Conservation (phyloP, 2,329 filamentous ascomycete species). For the Arthroderma sp. region DNA sequence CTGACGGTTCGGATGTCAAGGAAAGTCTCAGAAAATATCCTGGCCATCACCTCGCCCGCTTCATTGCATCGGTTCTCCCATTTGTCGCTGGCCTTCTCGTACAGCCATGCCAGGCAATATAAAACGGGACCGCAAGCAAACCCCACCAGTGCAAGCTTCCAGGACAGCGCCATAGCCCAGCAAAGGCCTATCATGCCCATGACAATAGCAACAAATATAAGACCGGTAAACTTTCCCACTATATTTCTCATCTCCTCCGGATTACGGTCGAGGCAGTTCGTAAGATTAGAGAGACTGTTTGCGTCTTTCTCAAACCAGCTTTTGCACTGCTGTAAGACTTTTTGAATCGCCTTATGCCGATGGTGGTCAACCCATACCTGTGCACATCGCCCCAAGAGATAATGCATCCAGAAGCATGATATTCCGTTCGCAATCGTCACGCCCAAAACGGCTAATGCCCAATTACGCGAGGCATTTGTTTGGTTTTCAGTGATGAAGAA, state of each 20-base stretch:
- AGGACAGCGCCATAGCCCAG: conserved; percentile 63
- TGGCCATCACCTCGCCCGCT: conserved; percentile 45
- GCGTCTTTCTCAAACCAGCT: conserved; percentile 62
- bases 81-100: conserved; percentile 49
- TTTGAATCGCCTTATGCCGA: conserved; percentile 52
- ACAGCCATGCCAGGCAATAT: conserved; percentile 50
- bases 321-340: conserved; percentile 61
- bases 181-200: conserved; percentile 57
- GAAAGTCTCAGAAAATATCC: conserved; percentile 62
- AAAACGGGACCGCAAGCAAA: conserved; percentile 56
- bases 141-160: conserved; percentile 69
- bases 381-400: conserved; percentile 55
- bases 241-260: conserved; percentile 80
- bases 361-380: conserved; percentile 66
- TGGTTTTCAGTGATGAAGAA: conserved; percentile 48
- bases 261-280: conserved; percentile 62
- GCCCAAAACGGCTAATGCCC: conserved; percentile 56
- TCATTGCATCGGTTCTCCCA: conserved; percentile 62
- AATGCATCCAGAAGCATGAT: conserved; percentile 53
- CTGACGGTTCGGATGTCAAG: conserved; percentile 67
- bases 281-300: conserved; percentile 52
- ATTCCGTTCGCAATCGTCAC: conserved; percentile 55
- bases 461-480: conserved; percentile 42
- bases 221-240: conserved; percentile 62
- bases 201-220: conserved; percentile 50